These are phyloP conservation scores for Apostasia ramifera DNA, from an alignment of 106 monocot genomes.

Conservation along the genomic window DNA sequence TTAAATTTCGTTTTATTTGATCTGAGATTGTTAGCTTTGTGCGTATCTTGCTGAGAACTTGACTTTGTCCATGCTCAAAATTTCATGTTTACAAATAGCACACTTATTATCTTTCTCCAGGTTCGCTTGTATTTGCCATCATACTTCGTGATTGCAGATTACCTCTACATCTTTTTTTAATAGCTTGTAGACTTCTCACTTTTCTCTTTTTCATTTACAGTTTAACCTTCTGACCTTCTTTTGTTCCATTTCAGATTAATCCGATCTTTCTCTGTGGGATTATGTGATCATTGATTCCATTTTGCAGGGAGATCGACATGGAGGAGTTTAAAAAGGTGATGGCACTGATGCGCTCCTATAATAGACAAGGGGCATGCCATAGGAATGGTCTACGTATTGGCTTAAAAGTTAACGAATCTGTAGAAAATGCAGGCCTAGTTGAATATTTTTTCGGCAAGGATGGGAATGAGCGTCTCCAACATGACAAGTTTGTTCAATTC, in stretches of 20 bases:
- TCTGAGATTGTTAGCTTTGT: no score
- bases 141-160: no score
- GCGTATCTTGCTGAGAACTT: no score
- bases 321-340: constrained; percentile 97
- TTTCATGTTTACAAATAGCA: no score
- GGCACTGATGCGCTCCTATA: constrained; percentile 72
- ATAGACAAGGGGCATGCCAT: constrained; percentile 81
- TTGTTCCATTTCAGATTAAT: constrained; percentile 15
- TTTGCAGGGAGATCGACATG: constrained; percentile 71
- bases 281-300: neutral
- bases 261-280: neutral
- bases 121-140: no score
- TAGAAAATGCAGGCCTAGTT: constrained; percentile 69
- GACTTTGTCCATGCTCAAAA: no score
- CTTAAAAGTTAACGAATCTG: constrained; percentile 40
- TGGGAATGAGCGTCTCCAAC: constrained; percentile 50
- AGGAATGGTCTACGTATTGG: constrained; percentile 57
- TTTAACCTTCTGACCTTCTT: constrained; percentile 7
- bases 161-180: no score
- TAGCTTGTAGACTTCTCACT: no score
- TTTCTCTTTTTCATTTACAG: neutral
- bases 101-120: no score
- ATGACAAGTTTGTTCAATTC: constrained; percentile 80
- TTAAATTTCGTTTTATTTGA: no score
- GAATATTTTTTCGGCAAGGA: constrained; percentile 86